Evolutionary conservation across 2,329 filamentous ascomycete species (phyloP).

Genomic region (Colletotrichum melonis): DNA sequence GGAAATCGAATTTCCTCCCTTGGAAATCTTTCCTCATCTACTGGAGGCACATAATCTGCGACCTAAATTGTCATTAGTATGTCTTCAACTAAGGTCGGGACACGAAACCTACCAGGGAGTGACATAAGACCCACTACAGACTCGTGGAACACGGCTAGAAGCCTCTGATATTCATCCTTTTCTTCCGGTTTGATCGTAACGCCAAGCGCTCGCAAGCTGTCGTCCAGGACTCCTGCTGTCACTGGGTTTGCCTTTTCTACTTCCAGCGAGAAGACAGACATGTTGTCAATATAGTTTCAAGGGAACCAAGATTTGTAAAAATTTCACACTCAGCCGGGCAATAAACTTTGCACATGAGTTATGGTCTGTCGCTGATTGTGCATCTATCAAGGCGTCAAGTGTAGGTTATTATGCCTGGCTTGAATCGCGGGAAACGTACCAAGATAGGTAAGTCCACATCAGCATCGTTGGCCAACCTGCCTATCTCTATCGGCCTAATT

Average conservation of each 20-base stretch:
- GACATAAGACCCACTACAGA: slow-evolving; percentile 6
- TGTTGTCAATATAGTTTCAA: neutral
- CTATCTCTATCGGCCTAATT: neutral
- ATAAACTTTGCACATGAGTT: neutral
- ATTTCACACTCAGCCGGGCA: fast-evolving
- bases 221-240: neutral
- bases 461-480: neutral
- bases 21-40: slow-evolving; percentile 1
- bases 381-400: neutral
- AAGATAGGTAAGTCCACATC: neutral
- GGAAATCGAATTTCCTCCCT: slow-evolving; percentile 29
- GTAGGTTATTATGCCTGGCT: neutral
- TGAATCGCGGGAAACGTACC: neutral
- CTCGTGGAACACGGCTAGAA: slow-evolving; percentile 26
- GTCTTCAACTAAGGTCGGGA: no score
- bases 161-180: slow-evolving; percentile 17
- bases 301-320: neutral
- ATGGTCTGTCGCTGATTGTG: neutral
- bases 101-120: neutral
- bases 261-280: slow-evolving; percentile 25
- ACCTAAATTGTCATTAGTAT: neutral
- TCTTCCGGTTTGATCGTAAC: neutral
- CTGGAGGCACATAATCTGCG: slow-evolving; percentile 1
- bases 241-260: slow-evolving; percentile 18
- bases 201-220: neutral